Conservation (phyloP, 2,329 filamentous ascomycete genomes). For the Chaetomium strumarium region DNA sequence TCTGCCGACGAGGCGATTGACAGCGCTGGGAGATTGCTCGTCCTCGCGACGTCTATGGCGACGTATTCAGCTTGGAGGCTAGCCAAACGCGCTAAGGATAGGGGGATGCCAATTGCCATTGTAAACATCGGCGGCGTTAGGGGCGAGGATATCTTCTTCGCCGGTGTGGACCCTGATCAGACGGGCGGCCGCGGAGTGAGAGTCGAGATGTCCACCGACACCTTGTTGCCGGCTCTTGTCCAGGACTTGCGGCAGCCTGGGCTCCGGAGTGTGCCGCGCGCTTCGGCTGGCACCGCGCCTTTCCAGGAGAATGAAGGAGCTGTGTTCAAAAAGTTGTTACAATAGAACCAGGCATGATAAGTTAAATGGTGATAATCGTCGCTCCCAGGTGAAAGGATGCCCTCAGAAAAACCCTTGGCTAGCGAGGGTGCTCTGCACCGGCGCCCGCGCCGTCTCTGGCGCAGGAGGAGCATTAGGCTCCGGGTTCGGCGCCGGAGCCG, state of each 20-base stretch:
- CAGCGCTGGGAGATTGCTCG: conserved; percentile 64
- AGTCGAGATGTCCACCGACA: conserved; percentile 52
- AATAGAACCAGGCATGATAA: conserved; percentile 32
- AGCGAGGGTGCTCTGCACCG: conserved; percentile 13
- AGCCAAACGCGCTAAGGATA: conserved; percentile 74
- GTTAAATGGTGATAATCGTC: conserved; percentile 7
- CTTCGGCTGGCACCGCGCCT: neutral
- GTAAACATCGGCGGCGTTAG: conserved; percentile 82
- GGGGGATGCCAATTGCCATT: conserved; percentile 78
- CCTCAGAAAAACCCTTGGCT: conserved; percentile 42
- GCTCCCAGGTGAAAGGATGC: neutral
- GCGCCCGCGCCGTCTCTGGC: conserved; percentile 17
- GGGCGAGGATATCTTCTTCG: conserved; percentile 69
- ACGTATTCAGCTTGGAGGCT: conserved; percentile 94
- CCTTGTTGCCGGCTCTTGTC: conserved; percentile 52
- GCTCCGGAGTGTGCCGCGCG: neutral
- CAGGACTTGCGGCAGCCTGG: conserved; percentile 39
- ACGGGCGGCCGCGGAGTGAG: conserved; percentile 48
- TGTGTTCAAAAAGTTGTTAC: conserved; percentile 56
- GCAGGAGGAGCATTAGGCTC: conserved; percentile 24
- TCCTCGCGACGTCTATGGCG: conserved; percentile 84
- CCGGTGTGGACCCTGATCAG: conserved; percentile 46
- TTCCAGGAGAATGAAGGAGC: conserved; percentile 28
- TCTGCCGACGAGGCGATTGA: conserved; percentile 78
- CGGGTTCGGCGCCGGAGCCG: conserved; percentile 20